Evolutionary conservation across 768 basidiomycete genomes (phyloP), one percentile per base, ranked within the genome.

Genomic region (Mycena indigotica): DNA sequence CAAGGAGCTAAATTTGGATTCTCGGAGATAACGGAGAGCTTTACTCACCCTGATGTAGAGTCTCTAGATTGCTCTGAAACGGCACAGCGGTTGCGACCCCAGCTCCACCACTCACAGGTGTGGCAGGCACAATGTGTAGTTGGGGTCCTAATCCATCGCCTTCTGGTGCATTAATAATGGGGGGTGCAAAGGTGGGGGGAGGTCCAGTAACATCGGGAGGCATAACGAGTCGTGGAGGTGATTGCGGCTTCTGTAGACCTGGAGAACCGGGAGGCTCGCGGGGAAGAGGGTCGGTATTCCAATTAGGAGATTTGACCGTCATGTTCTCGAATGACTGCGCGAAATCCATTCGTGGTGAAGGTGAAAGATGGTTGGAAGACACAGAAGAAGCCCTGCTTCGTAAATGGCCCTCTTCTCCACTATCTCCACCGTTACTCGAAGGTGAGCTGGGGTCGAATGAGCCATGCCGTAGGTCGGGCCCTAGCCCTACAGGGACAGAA

Each of bases 121-220:
- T 93, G 21, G 91, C 89, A 39, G 91, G 91, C 5, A 92, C 89
- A 60, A 93, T 86, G 66, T 91, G 84, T 58, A 93, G 79, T 51
- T 81, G 81, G 1, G 88, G 89, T 0, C 87, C 84, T 50, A 76
- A 71, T 53, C 80, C 82, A 53, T 80, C 80, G 39, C 82, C 86
- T 3, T 83, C 80, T 79, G 85, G 32, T 68, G 73, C 67, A 45
- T 68, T 77, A 79, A 80, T 72, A 21, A 75, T 73, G 8, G 74
- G 73, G 1, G 72, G 70, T 28, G 65, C 35, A 32, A 62, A 59
- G 16, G 12, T 38, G 38, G 52, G 17, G 3, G 46, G 17, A 2
- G 51, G 4, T 8, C 40, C 25, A 23, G 45, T 52, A 6, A 46
- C 46, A 48, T 39, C 70, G 40, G 86, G 84, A 1, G 89, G 86